phyloP scores from a whole-genome alignment of 139 green algal species.

The Microglena sp. region DNA sequence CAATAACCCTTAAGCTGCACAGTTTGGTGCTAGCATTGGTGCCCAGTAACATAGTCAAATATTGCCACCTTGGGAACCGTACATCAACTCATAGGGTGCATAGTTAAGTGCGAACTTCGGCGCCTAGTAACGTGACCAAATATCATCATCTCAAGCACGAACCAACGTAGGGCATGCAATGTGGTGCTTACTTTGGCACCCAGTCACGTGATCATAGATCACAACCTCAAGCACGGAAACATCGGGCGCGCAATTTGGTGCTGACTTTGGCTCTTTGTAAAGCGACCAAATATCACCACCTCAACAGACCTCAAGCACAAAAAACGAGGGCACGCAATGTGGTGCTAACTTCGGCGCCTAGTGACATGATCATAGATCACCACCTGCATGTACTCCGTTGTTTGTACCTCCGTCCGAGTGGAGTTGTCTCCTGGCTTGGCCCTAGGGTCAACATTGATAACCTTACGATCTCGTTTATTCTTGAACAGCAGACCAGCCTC shows the following conservation, averaged over 20 bases:
- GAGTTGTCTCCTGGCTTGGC: slow-evolving; percentile 65
- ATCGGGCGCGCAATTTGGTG: background rate
- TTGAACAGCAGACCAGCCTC: slow-evolving; percentile 76
- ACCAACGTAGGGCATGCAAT: no score
- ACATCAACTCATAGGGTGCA: no score
- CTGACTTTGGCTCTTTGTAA: background rate
- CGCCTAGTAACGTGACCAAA: no score
- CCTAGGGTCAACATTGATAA: slow-evolving; percentile 68
- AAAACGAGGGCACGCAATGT: background rate
- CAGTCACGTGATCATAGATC: no score
- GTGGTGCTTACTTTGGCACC: background rate
- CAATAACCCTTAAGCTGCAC: no score
- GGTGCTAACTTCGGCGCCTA: slow-evolving; percentile 39
- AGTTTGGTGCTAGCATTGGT: no score
- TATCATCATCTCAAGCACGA: no score
- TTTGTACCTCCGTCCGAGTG: slow-evolving; percentile 62
- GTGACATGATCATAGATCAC: slow-evolving; percentile 84
- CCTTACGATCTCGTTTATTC: slow-evolving; percentile 81
- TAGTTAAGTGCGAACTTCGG: no score
- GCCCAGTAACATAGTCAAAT: no score
- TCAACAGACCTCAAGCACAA: background rate
- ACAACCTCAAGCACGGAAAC: background rate
- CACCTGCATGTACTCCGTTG: slow-evolving; percentile 62
- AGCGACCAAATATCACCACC: background rate
- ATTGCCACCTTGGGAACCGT: no score